Conservation (phyloP, 2,329 filamentous ascomycete species). For the Xylaria sp. region DNA sequence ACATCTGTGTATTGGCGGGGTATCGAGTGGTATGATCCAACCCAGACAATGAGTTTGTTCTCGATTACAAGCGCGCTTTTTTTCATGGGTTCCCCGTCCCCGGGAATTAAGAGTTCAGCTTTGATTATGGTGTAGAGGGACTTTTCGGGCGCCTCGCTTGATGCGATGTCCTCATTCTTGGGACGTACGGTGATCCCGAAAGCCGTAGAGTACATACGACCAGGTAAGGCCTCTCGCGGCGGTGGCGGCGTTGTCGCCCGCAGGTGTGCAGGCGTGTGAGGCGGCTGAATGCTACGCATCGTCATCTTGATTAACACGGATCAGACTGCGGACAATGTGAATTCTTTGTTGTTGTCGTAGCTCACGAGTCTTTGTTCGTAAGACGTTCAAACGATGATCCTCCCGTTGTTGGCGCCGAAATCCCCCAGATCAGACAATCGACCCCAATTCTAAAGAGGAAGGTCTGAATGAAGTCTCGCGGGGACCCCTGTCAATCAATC, state of each 20-base stretch:
- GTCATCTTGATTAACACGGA: conserved; percentile 23
- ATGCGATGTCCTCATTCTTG: conserved; percentile 46
- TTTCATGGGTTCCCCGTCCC: conserved; percentile 32
- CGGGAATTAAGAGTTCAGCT: conserved; percentile 35
- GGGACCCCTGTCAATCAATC: not conserved
- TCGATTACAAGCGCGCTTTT: conserved; percentile 35
- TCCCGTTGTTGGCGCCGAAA: not conserved
- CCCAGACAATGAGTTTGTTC: conserved; percentile 36
- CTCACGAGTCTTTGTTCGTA: not conserved
- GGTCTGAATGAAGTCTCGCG: conserved; percentile 3
- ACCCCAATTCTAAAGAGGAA: conserved; percentile 13
- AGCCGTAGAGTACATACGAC: conserved; percentile 28
- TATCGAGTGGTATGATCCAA: conserved; percentile 31
- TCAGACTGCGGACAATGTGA: not conserved
- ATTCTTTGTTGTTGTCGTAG: not conserved
- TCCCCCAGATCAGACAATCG: not conserved
- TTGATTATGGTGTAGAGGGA: conserved; percentile 33
- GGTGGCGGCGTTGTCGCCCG: not conserved
- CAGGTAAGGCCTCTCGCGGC: conserved; percentile 14
- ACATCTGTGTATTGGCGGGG: conserved; percentile 29
- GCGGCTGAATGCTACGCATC: conserved; percentile 14
- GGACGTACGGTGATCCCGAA: conserved; percentile 29
- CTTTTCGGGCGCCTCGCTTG: conserved; percentile 21
- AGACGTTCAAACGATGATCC: not conserved
- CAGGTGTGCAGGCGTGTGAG: not conserved